Evolutionary conservation across 2,329 filamentous ascomycete species (phyloP).

Genomic region (Colletotrichum chlorophyti): DNA sequence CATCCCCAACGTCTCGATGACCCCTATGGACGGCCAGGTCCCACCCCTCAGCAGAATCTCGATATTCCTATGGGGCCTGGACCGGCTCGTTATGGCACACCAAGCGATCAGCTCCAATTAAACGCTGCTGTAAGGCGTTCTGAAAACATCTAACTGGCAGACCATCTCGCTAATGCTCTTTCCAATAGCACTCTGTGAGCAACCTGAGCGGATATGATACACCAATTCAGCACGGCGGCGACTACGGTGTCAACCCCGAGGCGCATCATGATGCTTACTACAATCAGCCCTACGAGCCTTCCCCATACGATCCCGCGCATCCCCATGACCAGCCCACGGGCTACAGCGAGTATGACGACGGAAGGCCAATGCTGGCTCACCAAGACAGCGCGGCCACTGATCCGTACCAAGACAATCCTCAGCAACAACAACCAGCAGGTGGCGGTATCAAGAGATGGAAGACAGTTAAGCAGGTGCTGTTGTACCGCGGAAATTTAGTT

Average conservation of each 20-base stretch:
- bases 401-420: slow-evolving; percentile 54
- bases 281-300: slow-evolving; percentile 80
- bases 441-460: slow-evolving; percentile 86
- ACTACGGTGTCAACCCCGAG: slow-evolving; percentile 82
- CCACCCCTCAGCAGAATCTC: slow-evolving; percentile 11
- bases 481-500: slow-evolving; percentile 96
- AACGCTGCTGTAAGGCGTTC: slow-evolving; percentile 78
- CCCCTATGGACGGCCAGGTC: slow-evolving; percentile 72
- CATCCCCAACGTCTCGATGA: slow-evolving; percentile 65
- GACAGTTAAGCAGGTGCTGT: slow-evolving; percentile 96
- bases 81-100: slow-evolving; percentile 52
- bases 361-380: slow-evolving; percentile 76
- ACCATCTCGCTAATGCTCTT: not conserved
- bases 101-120: slow-evolving; percentile 78
- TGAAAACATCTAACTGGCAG: not conserved
- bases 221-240: slow-evolving; percentile 60
- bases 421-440: slow-evolving; percentile 53
- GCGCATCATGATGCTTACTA: slow-evolving; percentile 89
- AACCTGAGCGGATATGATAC: slow-evolving; percentile 48
- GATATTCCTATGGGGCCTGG: slow-evolving; percentile 34
- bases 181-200: slow-evolving; percentile 58
- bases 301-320: slow-evolving; percentile 62
- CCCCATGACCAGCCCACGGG: slow-evolving; percentile 49
- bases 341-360: slow-evolving; percentile 67
- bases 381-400: slow-evolving; percentile 57